Evolutionary conservation across 768 basidiomycete genomes (phyloP).

Genomic region (Paxillus rubicundulus): DNA sequence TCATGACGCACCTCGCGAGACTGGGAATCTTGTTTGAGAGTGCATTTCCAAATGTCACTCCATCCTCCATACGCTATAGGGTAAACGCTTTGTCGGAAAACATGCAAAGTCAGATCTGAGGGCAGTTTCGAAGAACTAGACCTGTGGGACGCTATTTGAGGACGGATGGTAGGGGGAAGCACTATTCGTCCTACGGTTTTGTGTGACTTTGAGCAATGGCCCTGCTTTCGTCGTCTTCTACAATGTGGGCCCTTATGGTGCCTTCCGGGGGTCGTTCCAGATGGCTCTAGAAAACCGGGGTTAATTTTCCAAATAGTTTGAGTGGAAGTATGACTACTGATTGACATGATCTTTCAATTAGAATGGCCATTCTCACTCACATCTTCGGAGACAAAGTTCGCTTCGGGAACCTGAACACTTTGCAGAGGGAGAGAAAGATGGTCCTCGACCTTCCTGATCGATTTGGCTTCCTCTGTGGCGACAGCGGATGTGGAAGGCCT

Average conservation of each 20-base stretch:
- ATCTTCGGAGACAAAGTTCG: neutral
- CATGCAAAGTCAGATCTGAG: neutral
- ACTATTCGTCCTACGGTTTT: neutral
- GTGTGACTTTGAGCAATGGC: neutral
- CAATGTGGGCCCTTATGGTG: no score
- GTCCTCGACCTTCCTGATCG: neutral
- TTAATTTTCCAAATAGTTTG: neutral
- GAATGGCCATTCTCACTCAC: neutral
- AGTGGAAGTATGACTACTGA: neutral
- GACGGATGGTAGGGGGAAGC: neutral
- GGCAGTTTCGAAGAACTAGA: neutral
- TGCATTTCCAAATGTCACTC: conserved; percentile 25
- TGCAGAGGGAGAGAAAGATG: no score
- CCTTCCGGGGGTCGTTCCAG: neutral
- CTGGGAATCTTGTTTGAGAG: conserved; percentile 16
- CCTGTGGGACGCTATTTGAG: neutral
- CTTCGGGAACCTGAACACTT: neutral
- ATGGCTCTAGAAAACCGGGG: no score
- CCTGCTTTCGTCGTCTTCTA: neutral
- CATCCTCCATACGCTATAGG: conserved; percentile 23
- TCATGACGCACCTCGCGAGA: conserved; percentile 17
- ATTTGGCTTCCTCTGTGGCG: neutral
- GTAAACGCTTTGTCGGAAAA: conserved; percentile 7
- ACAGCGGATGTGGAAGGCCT: neutral
- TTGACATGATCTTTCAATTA: neutral